Base-by-base conservation (phyloP, 768 basidiomycete genomes). In the Mrakia hoshinonis region DNA sequence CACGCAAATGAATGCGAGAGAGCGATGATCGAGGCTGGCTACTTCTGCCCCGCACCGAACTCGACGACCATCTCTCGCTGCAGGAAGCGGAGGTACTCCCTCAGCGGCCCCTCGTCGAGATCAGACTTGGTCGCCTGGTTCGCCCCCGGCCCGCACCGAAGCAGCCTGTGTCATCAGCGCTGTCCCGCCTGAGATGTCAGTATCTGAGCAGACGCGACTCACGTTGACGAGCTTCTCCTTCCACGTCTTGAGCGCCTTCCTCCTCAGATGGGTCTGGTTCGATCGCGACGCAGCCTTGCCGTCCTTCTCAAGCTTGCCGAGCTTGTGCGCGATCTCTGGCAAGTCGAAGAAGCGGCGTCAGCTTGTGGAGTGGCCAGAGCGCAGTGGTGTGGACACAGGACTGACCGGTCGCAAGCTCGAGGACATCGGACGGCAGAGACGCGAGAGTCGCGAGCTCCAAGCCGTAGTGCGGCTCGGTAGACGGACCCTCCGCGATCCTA, bases 381-480 rank as follows among this genome's bases (percentile, higher is more conserved):
- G 29, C 18, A 48, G n/a, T 22, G 10, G 20, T 24, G 20, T 3
- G 58, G 22, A 22, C 76, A 81, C 90, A 79, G 84, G 83, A 77
- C 84, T 79, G 71, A 81, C 83, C 4, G 82, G 90, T 85, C 10
- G 87, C 79, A 26, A 84, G 84, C 4, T 76, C 73, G 51, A 93
- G 78, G 15, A 95, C 85, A 60, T 89, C 85, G 0, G 78, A 73
- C 0, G 95, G 95, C 0, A 99, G 82, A 76, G 93, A 91, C 0
- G 92, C 93, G 6, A 95, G 83, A 60, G 86, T 85, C 15, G 94
- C 93, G 34, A 97, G 84, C 75, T 96, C 90, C 13, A 99, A 82
- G 3, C 70, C 70, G 58, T 72, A 72, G 49, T 67, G 70, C 9
- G 54, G n/a, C 31, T 72, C 70, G n/a, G 31, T 24, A 15, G 70